Base-by-base conservation (phyloP, 208 protist genomes). In the Leishmania major region DNA sequence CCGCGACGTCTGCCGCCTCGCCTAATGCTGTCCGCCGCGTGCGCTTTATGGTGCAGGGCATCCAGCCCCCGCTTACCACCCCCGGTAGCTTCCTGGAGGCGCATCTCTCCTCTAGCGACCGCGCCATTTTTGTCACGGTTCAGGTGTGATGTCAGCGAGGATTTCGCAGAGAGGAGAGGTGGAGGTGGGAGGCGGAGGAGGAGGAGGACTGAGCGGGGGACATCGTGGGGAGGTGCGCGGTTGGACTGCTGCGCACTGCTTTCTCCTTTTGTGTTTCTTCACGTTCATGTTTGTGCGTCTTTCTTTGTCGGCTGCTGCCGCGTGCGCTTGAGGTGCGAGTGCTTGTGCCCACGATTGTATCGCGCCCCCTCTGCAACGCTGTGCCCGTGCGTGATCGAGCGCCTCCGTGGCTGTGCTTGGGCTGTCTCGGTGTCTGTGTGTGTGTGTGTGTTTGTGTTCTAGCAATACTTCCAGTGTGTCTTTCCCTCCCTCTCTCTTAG, bases 11-110 rank as follows among this genome's bases (percentile, higher is more conserved):
- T 31, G 55, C 69, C 35, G 22, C 69, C n/a, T 73, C 69, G 2
- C 22, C 57, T 8, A 43, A n/a, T 31, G 53, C 31, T 45, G 19
- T 40, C 70, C 85, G 82, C 6, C 88, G 89, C 43, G 59, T 96
- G 10, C 78, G 82, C 73, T 93, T 94, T 81, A 75, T 85, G 31
- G 86, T 96, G 47, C 92, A 96, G 62, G 92, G 90, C 10, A 82
- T 89, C 66, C 75, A 87, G 69, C 92, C 92, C 25, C 79, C 89
- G 5, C 83, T 96, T 10, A 40, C 59, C 25, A 93, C 88, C 19
- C 91, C 92, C 3, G 88, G 88, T 6, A 87, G 77, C 8, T 96
- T 92, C 83, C 78, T 96, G 43, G 88, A 93, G 71, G 82, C 89
- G 2, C 80, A 88, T 77, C 79, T 94, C 82, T 70, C 88, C 31